Conservation (phyloP, 2,329 filamentous ascomycete species). For the Nigrospora oryzae region DNA sequence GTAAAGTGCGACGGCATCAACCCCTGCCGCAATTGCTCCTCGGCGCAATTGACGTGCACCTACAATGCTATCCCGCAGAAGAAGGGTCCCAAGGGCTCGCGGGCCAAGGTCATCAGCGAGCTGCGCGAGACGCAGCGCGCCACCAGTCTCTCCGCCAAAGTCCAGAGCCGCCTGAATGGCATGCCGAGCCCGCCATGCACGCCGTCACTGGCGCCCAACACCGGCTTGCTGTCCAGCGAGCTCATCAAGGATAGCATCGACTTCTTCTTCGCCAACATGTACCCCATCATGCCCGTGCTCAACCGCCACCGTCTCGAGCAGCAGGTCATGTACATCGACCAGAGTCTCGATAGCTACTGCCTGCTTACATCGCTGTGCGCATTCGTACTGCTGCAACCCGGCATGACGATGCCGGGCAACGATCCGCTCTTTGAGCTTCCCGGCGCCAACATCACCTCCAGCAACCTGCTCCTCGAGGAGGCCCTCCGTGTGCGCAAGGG, state of each 20-base stretch:
- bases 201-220: conserved; percentile 42
- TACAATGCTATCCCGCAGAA: conserved; percentile 71
- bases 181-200: conserved; percentile 38
- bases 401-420: conserved; percentile 50
- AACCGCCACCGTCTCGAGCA: conserved; percentile 49
- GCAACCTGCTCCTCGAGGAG: conserved; percentile 61
- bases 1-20: conserved; percentile 66
- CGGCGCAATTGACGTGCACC: conserved; percentile 60
- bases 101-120: conserved; percentile 69
- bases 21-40: conserved; percentile 63
- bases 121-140: conserved; percentile 61
- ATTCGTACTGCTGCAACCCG: conserved; percentile 62
- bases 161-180: conserved; percentile 52
- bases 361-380: conserved; percentile 56
- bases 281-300: conserved; percentile 54
- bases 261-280: conserved; percentile 63
- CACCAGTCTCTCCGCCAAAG: conserved; percentile 53
- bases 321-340: conserved; percentile 51
- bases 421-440: conserved; percentile 50
- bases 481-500: conserved; percentile 55
- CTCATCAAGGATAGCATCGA: conserved; percentile 58
- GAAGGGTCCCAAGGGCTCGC: conserved; percentile 66
- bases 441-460: conserved; percentile 53
- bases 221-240: conserved; percentile 51
- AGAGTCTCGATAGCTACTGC: conserved; percentile 55